Base-by-base conservation (phyloP, 2,329 filamentous ascomycete species). In the Verticillium nonalfalfae region DNA sequence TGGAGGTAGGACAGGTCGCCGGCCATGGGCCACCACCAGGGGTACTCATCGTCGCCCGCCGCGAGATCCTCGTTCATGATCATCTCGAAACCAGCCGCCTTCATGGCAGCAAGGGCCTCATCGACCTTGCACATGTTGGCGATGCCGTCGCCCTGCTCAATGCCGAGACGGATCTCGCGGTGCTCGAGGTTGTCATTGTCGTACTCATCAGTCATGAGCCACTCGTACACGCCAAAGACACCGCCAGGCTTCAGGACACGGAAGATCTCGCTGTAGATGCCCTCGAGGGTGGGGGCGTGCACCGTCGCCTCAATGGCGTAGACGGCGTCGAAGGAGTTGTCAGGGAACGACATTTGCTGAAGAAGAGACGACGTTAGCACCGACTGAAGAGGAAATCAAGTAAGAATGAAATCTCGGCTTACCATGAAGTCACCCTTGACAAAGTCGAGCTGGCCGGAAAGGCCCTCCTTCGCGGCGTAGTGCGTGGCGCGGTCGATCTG, bases 261-360 rank as follows among this genome's bases (percentile, higher is more conserved):
- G 84, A 88, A 91, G 70, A 97, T 97, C 75, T 97, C 89, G 75
- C 85, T 87, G 80, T 97, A 97, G 65, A 97, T 91, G 65, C 90
- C 93, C 69, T 91, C 88, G 21, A 97, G 84, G 59, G 87, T 90
- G 52, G 93, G 93, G 1, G 93, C 93, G 74, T 97, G 93, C 55
- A 94, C 90, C 1, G 93, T 97, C 1, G 93, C 93, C 79, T 97
- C 93, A 68, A 97, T 97, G 60, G 93, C 93, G 73, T 97, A 97
- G 59, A 96, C 91, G 61, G 91, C 91, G 69, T 97, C 93, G 76
- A 97, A 97, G 10, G 81, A 85, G 81, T 94, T 90, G 73, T 93
- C 89, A 58, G 90, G 87, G 80, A 96, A 97, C 33, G 87, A 87
- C 89, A 97, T 96, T 85, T 96, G 91, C 87, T 89, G 61, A 52